Percentiles rank a stretch among this genome's conserved stretches.
These are phyloP conservation scores for Elaeagnus macrophylla DNA, from an alignment of 306 rosid species.

Conservation along the genomic window DNA sequence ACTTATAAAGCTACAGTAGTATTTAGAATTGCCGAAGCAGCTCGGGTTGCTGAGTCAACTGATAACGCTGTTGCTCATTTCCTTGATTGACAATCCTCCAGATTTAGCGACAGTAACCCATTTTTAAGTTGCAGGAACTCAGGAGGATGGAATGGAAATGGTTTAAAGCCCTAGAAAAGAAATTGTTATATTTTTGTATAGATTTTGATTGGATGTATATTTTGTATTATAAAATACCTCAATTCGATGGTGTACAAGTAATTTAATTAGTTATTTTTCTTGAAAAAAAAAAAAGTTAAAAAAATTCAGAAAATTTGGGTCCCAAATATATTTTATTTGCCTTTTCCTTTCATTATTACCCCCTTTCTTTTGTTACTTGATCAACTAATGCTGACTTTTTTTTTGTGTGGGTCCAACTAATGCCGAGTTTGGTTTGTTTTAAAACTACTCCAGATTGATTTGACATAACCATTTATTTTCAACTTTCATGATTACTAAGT, in stretches of 20 bases:
- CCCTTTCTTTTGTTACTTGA: no score
- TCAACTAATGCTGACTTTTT: no score
- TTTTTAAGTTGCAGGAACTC: constrained; percentile 17
- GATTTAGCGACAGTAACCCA: constrained; percentile 1
- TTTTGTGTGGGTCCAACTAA: no score
- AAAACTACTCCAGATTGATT: no score
- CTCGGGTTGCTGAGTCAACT: constrained; percentile 29
- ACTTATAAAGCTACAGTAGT: constrained; percentile 51
- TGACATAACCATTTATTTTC: no score
- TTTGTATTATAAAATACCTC: constrained; percentile 42
- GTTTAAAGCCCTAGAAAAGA: constrained; percentile 14
- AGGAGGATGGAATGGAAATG: constrained; percentile 15
- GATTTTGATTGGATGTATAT: constrained; percentile 46
- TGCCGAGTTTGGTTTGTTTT: no score
- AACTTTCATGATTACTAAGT: no score
- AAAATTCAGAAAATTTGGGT: constrained; percentile 19
- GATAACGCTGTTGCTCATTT: constrained; percentile 37
- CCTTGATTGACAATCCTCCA: constrained; percentile 34
- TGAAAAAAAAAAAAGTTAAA: not conserved
- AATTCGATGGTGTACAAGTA: constrained; percentile 35
- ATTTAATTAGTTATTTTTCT: constrained; percentile 26
- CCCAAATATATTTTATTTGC: not conserved
- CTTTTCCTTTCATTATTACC: no score
- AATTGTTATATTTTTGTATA: constrained; percentile 51
- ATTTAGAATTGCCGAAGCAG: constrained; percentile 51